These are phyloP conservation scores for Pichia sp. DNA, from an alignment of 1,139 yeast species.

Conservation along the genomic window DNA sequence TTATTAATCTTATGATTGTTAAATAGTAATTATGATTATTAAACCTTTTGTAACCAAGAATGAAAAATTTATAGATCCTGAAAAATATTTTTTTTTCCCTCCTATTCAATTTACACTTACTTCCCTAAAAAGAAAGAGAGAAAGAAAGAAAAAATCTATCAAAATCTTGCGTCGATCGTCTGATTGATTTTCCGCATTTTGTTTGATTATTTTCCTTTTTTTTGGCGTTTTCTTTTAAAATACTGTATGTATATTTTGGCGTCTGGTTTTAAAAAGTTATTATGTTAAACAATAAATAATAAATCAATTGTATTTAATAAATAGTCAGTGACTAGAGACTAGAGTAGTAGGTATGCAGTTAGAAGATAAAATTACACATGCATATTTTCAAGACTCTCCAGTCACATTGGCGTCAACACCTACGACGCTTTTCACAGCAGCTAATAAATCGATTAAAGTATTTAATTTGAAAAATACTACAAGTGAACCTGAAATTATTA, in stretches of 20 bases:
- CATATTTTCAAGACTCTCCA: conserved; percentile 34
- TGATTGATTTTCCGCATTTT: no score
- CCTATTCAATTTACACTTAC: not conserved
- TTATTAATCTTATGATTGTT: not conserved
- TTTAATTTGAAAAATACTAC: conserved; percentile 41
- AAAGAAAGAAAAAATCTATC: not conserved
- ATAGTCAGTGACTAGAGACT: no score
- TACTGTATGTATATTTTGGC: no score
- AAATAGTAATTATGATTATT: not conserved
- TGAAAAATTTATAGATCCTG: no score
- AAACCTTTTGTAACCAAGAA: no score
- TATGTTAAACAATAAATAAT: no score
- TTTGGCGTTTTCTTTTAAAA: not conserved
- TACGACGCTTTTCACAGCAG: conserved; percentile 42
- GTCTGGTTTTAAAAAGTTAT: no score
- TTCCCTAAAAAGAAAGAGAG: no score
- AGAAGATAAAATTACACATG: conserved; percentile 17
- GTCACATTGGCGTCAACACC: conserved; percentile 36
- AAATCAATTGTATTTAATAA: no score
- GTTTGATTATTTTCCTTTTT: not conserved
- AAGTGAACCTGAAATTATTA: conserved; percentile 51
- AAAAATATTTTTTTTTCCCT: not conserved
- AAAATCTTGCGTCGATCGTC: not conserved
- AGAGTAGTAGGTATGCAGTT: conserved; percentile 1
- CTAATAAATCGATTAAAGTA: conserved; percentile 48